Percentiles rank a stretch among this genome's conserved stretches.
Conservation (phyloP, 176 grass and related monocot species). For the Oryza officinalis region DNA sequence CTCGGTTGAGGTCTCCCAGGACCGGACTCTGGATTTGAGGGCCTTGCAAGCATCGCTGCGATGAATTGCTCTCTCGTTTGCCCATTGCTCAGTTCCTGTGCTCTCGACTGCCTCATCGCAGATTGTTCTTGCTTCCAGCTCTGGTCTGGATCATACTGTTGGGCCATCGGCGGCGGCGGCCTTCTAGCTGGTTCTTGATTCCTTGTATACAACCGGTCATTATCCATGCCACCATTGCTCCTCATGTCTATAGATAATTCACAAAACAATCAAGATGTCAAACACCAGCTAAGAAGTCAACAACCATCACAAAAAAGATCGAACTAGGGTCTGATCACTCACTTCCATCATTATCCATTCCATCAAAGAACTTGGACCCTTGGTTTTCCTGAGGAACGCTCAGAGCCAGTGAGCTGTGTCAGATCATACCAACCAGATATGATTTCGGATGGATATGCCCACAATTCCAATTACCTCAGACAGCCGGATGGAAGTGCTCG, state of each 20-base stretch:
- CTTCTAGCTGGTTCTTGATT: constrained; percentile 40
- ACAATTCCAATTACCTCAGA: constrained; percentile 56
- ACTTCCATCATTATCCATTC: constrained; percentile 67
- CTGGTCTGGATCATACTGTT: constrained; percentile 31
- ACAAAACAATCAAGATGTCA: constrained; percentile 19
- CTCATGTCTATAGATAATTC: constrained; percentile 28
- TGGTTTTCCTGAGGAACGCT: constrained; percentile 37
- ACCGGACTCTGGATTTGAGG: constrained; percentile 31
- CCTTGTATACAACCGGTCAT: background rate
- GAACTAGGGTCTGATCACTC: constrained; percentile 34
- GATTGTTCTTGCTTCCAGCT: constrained; percentile 55
- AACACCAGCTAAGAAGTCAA: background rate
- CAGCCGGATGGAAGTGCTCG: constrained; percentile 54
- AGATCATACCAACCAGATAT: constrained; percentile 31
- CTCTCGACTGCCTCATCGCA: constrained; percentile 22
- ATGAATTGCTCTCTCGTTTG: constrained; percentile 48
- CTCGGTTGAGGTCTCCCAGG: constrained; percentile 42
- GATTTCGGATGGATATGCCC: background rate
- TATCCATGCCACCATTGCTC: constrained; percentile 13
- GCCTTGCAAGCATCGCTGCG: constrained; percentile 33
- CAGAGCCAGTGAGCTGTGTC: constrained; percentile 42
- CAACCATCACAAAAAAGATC: background rate
- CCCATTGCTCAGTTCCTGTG: constrained; percentile 16
- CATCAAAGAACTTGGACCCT: constrained; percentile 61
- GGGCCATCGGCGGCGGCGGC: background rate